phyloP scores from a whole-genome alignment of 1,284 basidiomycete species.

The Puccinia coronata region DNA sequence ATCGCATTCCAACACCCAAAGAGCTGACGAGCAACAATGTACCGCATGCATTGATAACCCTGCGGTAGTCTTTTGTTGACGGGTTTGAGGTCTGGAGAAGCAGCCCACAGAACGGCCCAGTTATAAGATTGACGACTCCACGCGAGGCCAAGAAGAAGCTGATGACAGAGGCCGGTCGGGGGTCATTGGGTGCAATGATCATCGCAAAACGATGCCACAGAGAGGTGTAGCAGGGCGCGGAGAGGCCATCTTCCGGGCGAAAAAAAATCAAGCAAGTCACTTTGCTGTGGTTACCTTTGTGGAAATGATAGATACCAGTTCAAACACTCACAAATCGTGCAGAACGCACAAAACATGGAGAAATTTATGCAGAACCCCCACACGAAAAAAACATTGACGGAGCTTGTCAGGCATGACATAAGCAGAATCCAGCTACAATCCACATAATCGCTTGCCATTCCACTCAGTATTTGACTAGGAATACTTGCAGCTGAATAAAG shows the following conservation, averaged over 20 bases:
- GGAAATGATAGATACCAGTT: neutral
- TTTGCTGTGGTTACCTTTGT: no score
- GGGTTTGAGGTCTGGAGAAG: conserved; percentile 4
- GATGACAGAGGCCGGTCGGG: conserved; percentile 3
- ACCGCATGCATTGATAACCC: neutral
- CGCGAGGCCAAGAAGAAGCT: conserved; percentile 35
- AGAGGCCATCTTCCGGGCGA: conserved; percentile 11
- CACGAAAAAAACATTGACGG: conserved; percentile 6
- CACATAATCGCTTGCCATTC: conserved; percentile 27
- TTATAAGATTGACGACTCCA: neutral
- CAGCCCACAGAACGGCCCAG: conserved; percentile 20
- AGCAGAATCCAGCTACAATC: conserved; percentile 24
- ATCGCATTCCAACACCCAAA: conserved; percentile 16
- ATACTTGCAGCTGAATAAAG: conserved; percentile 23
- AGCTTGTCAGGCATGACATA: conserved; percentile 10
- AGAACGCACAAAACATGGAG: conserved; percentile 35
- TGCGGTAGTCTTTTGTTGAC: conserved; percentile 10
- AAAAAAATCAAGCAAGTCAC: no score
- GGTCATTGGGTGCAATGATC: conserved; percentile 25
- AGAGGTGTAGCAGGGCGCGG: conserved; percentile 10
- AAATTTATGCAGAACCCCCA: conserved; percentile 22
- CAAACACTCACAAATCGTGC: conserved; percentile 21
- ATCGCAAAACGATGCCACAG: conserved; percentile 23
- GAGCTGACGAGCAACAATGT: conserved; percentile 12
- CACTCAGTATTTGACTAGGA: conserved; percentile 12